Percentiles rank a stretch among this genome's conserved stretches.
These are phyloP conservation scores for Urtica urens DNA, from an alignment of 306 rosid genomes.

Conservation along the genomic window DNA sequence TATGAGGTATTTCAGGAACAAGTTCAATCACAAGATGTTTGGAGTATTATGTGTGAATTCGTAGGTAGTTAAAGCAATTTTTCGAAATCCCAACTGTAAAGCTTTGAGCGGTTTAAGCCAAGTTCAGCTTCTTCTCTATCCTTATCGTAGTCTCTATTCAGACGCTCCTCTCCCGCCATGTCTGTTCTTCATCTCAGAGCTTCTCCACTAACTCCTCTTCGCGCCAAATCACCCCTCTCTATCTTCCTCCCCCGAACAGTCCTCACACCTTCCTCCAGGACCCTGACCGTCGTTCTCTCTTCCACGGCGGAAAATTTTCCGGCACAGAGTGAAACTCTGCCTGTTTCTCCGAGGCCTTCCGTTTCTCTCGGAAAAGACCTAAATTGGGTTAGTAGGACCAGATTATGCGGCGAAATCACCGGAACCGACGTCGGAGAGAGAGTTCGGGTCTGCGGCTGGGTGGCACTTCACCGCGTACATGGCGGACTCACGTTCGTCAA, in stretches of 20 bases:
- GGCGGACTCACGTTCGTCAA: slow-evolving; percentile 78
- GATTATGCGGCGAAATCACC: slow-evolving; percentile 49
- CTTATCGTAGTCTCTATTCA: background rate
- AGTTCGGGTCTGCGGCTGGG: slow-evolving; percentile 86
- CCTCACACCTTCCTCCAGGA: slow-evolving; percentile 16
- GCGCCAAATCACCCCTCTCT: slow-evolving; percentile 29
- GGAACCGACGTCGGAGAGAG: slow-evolving; percentile 45
- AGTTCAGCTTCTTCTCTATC: background rate
- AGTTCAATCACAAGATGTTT: too few relatives aligned
- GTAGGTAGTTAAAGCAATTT: too few relatives aligned
- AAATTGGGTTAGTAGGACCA: slow-evolving; percentile 59
- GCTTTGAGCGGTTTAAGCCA: too few relatives aligned
- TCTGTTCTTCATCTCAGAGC: slow-evolving; percentile 44
- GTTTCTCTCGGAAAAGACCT: slow-evolving; percentile 33
- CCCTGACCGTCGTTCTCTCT: slow-evolving; percentile 11
- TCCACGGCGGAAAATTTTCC: slow-evolving; percentile 20
- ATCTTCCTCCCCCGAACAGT: slow-evolving; percentile 17
- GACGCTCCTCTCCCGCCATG: slow-evolving; percentile 23
- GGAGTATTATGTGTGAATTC: too few relatives aligned
- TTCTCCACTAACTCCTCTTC: slow-evolving; percentile 45
- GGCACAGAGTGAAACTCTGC: slow-evolving; percentile 32
- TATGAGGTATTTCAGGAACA: too few relatives aligned
- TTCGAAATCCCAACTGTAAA: too few relatives aligned
- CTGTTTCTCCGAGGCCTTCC: slow-evolving; percentile 21
- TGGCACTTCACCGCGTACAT: slow-evolving; percentile 84